A percentile compares a stretch with the other conserved stretches of the same genome.
phyloP scores from a whole-genome alignment of 2,329 filamentous ascomycete species.

The Neonectria faginata region DNA sequence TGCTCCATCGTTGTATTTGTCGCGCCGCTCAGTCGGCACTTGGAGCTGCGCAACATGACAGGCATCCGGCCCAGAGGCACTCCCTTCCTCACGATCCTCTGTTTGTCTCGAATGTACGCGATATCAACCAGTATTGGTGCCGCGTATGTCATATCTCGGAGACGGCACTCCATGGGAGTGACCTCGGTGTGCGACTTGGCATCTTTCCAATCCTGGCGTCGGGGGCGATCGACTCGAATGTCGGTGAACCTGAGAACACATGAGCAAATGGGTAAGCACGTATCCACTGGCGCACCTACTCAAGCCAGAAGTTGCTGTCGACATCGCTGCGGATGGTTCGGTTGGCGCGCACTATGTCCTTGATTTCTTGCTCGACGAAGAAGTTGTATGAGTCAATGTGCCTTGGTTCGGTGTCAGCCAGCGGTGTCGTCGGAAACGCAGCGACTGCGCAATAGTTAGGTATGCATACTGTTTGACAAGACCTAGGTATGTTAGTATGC shows the following conservation, averaged over 20 bases:
- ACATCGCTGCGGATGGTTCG: conserved; percentile 90
- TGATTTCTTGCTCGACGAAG: conserved; percentile 95
- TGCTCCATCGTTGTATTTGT: conserved; percentile 89
- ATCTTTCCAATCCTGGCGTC: conserved; percentile 80
- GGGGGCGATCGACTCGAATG: conserved; percentile 86
- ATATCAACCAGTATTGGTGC: conserved; percentile 95
- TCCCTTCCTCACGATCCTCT: conserved; percentile 78
- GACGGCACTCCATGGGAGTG: conserved; percentile 94
- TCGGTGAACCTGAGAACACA: conserved; percentile 73
- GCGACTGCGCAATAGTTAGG: background rate
- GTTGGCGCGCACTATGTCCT: conserved; percentile 95
- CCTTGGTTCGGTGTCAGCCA: conserved; percentile 47
- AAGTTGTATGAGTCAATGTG: conserved; percentile 99
- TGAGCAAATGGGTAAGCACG: conserved; percentile 19
- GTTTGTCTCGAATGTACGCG: conserved; percentile 85
- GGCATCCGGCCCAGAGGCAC: conserved; percentile 91
- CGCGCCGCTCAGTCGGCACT: conserved; percentile 86
- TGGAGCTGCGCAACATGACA: conserved; percentile 96
- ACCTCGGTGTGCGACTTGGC: conserved; percentile 78
- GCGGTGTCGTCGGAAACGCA: background rate
- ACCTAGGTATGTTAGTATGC: conserved; percentile 56
- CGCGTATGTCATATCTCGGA: conserved; percentile 98
- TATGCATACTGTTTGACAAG: conserved; percentile 83
- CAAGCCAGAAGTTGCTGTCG: conserved; percentile 91
- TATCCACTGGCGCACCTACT: conserved; percentile 56